These are phyloP conservation scores for Phaseolus lunatus DNA, from an alignment of 306 rosid genomes.

Conservation along the genomic window DNA sequence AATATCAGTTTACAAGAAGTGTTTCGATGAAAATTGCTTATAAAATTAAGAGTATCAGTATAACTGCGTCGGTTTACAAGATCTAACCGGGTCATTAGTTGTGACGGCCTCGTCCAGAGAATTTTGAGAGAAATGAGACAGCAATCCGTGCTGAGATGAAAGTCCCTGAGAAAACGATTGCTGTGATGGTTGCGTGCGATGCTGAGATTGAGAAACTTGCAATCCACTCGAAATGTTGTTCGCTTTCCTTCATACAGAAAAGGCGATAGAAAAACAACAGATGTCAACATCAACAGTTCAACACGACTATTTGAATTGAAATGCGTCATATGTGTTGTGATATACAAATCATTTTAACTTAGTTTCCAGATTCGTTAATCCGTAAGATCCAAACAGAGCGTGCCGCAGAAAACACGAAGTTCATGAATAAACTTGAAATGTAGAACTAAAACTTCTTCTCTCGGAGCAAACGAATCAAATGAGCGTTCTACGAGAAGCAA, in stretches of 20 bases:
- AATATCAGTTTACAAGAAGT: neutral
- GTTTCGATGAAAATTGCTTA: neutral
- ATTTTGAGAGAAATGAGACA: constrained; percentile 85
- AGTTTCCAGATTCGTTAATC: constrained; percentile 34
- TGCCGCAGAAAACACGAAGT: neutral
- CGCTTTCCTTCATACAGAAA: constrained; percentile 56
- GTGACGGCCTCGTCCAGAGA: constrained; percentile 74
- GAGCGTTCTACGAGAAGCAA: neutral
- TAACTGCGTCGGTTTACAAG: neutral
- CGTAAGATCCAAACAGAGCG: constrained; percentile 39
- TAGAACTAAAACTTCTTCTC: neutral
- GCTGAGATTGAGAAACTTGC: constrained; percentile 86
- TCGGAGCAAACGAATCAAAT: neutral
- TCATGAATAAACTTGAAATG: neutral
- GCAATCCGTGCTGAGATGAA: constrained; percentile 80
- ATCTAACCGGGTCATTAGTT: constrained; percentile 74
- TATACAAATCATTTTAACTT: too few relatives aligned
- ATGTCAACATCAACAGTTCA: constrained; percentile 26
- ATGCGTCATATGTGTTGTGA: neutral
- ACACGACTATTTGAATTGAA: neutral
- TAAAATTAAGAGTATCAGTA: neutral
- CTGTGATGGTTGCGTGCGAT: constrained; percentile 84
- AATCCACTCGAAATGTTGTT: constrained; percentile 61
- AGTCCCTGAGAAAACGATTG: constrained; percentile 88
- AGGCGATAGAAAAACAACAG: neutral